A percentile compares a stretch with the other conserved stretches of the same genome.
Evolutionary conservation across 2,329 filamentous ascomycete species (phyloP).

Genomic region (Penicillium sp.): DNA sequence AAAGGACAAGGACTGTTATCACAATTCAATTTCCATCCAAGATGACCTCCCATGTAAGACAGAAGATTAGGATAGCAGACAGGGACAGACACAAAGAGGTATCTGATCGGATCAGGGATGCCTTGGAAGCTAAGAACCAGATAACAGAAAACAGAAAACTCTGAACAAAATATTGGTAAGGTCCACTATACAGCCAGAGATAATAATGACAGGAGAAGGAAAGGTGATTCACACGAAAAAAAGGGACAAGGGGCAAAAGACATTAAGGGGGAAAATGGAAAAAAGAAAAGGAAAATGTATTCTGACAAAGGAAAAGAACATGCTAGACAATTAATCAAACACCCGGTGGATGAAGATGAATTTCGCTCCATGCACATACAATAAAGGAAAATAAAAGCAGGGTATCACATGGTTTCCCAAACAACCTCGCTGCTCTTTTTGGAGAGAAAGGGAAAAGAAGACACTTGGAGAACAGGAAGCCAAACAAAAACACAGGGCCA

Average conservation of each 20-base stretch:
- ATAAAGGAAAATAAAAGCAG: slow-evolving; percentile 33
- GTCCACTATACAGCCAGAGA: slow-evolving; percentile 28
- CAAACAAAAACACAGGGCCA: slow-evolving; percentile 3
- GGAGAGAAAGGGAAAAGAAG: not conserved
- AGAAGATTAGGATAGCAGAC: slow-evolving; percentile 11
- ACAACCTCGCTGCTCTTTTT: slow-evolving; percentile 35
- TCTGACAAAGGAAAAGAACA: slow-evolving; percentile 33
- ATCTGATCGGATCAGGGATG: not conserved
- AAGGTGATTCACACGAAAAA: slow-evolving; percentile 18
- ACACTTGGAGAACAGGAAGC: not conserved
- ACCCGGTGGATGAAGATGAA: slow-evolving; percentile 29
- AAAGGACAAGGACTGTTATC: slow-evolving; percentile 6
- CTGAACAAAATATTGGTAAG: slow-evolving; percentile 17
- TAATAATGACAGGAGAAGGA: slow-evolving; percentile 29
- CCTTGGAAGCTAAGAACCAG: slow-evolving; percentile 3
- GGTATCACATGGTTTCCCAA: slow-evolving; percentile 43
- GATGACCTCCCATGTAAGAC: slow-evolving; percentile 18
- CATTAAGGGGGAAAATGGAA: slow-evolving; percentile 4
- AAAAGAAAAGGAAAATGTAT: slow-evolving; percentile 25
- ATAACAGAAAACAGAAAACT: slow-evolving; percentile 12
- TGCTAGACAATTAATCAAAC: slow-evolving; percentile 38
- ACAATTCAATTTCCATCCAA: slow-evolving; percentile 23
- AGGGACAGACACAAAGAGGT: not conserved
- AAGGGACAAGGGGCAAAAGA: slow-evolving; percentile 5
- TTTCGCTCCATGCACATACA: slow-evolving; percentile 38